Conservation (phyloP, 768 basidiomycete species). For the Suillus occidentalis region DNA sequence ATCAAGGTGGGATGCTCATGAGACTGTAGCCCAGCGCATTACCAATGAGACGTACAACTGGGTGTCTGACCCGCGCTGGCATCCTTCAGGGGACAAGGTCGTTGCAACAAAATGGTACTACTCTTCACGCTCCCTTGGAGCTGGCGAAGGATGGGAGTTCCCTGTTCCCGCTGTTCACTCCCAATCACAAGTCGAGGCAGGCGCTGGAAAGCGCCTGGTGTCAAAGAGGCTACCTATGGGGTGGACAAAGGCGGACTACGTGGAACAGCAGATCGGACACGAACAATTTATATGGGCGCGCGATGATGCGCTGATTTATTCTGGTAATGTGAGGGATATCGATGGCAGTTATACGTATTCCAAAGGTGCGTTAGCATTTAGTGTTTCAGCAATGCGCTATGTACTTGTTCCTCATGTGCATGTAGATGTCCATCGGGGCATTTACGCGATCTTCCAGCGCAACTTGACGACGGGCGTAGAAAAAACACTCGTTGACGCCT, state of each 20-base stretch:
- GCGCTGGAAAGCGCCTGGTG: conserved; percentile 53
- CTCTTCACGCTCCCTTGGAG: conserved; percentile 59
- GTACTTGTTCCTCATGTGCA: background rate
- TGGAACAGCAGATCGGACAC: conserved; percentile 70
- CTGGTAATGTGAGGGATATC: conserved; percentile 60
- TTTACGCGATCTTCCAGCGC: conserved; percentile 67
- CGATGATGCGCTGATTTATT: conserved; percentile 58
- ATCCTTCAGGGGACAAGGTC: conserved; percentile 60
- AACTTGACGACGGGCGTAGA: conserved; percentile 59
- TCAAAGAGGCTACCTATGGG: conserved; percentile 58
- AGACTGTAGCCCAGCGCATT: conserved; percentile 41
- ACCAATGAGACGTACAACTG: conserved; percentile 78
- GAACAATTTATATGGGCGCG: conserved; percentile 69
- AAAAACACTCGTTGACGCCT: conserved; percentile 51
- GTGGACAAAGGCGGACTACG: conserved; percentile 60
- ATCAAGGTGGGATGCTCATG: conserved; percentile 6
- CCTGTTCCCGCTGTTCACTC: conserved; percentile 37
- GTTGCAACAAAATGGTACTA: conserved; percentile 83
- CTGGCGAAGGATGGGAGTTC: conserved; percentile 76
- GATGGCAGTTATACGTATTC: conserved; percentile 53
- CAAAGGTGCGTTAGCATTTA: conserved; percentile 49
- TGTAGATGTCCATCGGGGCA: conserved; percentile 66
- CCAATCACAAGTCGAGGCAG: conserved; percentile 27
- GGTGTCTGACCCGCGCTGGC: conserved; percentile 70
- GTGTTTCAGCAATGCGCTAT: background rate